These are phyloP conservation scores for Coprinopsis sp. DNA, from an alignment of 768 basidiomycete species.

Conservation along the genomic window DNA sequence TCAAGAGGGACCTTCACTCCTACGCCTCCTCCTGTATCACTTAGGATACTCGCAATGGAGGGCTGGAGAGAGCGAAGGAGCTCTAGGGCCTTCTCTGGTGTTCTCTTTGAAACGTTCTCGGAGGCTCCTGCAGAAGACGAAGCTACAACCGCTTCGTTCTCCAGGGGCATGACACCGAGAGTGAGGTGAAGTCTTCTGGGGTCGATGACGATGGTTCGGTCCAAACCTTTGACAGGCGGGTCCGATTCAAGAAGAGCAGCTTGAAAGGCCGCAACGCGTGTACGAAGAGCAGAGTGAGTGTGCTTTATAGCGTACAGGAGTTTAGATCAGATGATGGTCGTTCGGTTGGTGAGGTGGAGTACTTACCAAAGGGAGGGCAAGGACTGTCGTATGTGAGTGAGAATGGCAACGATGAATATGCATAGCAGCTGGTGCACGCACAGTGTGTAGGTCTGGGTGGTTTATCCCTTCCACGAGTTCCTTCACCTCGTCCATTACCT, in stretches of 20 bases:
- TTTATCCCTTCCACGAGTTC: not conserved
- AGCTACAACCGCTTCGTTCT: conserved; percentile 14
- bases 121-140: not conserved
- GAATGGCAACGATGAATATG: not conserved
- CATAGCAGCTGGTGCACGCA: not conserved
- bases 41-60: conserved; percentile 37
- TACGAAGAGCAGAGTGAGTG: conserved; percentile 36
- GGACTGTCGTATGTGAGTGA: not conserved
- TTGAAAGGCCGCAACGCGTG: conserved; percentile 34
- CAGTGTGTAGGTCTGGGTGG: not conserved
- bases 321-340: not conserved
- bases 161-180: conserved; percentile 67
- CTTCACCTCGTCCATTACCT: not conserved
- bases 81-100: conserved; percentile 30
- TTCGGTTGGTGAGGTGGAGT: not conserved
- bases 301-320: conserved; percentile 12
- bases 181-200: conserved; percentile 66
- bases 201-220: conserved; percentile 54
- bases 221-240: conserved; percentile 45
- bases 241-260: conserved; percentile 11
- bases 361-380: not conserved
- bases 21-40: conserved; percentile 3
- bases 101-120: not conserved
- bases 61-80: conserved; percentile 41
- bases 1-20: conserved; percentile 36